Percentiles rank a stretch among this genome's conserved stretches.
These are phyloP conservation scores for Stereum hirsutum DNA, from an alignment of 1,284 basidiomycete species.

Conservation along the genomic window DNA sequence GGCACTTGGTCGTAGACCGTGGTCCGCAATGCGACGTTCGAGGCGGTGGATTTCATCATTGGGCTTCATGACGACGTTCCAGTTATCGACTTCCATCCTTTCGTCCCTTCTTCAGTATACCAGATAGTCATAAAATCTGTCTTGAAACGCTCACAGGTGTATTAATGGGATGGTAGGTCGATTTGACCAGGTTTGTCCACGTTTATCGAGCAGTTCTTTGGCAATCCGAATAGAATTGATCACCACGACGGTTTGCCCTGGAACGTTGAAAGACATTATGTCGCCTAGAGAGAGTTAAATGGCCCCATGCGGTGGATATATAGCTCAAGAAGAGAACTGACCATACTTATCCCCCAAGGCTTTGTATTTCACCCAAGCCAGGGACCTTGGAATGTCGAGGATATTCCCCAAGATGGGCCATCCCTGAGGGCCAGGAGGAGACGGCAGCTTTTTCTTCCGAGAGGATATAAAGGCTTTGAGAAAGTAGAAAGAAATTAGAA, in stretches of 20 bases:
- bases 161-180: conserved; percentile 2
- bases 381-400: neutral
- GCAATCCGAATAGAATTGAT: conserved; percentile 5
- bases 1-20: conserved; percentile 15
- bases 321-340: neutral
- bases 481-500: no score
- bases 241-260: conserved; percentile 4
- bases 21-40: conserved; percentile 19
- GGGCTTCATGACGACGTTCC: neutral
- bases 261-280: neutral
- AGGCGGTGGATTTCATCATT: conserved; percentile 17
- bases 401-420: conserved; percentile 3
- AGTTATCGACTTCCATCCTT: neutral
- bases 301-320: neutral
- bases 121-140: neutral
- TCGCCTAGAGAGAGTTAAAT: neutral
- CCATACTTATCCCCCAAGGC: neutral
- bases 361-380: neutral
- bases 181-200: conserved; percentile 7
- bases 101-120: neutral
- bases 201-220: conserved; percentile 9
- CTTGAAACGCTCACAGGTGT: neutral
- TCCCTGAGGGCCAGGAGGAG: neutral
- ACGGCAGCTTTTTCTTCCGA: neutral
- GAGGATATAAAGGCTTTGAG: no score